Evolutionary conservation across 2,329 filamentous ascomycete genomes (phyloP), one percentile per base, ranked within the genome.

Genomic region (Fusarium nodosum): DNA sequence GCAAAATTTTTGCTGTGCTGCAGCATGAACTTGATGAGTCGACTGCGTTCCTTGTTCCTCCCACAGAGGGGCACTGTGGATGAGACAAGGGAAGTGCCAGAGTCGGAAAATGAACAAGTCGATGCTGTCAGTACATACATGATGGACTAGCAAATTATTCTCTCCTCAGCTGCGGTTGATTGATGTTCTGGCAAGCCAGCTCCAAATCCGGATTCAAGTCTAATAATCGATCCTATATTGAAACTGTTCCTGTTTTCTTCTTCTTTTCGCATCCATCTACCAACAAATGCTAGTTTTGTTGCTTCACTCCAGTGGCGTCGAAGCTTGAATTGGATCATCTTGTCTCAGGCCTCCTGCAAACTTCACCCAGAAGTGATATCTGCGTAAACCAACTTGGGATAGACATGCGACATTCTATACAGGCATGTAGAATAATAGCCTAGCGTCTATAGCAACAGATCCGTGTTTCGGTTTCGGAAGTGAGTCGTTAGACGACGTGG

Each of bases 401-500:
- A 47, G 52, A 45, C 22, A 45, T 53, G 54, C 33, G 48, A 33
- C 20, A 36, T 31, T 26, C 31, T 22, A 55, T 30, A 53, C 39
- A 55, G 39, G 24, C 46, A 41, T 56, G 47, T 28, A 48, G n/a
- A 56, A 36, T 39, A 56, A 36, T 44, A 60, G 20, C 47, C 34
- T 69, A 46, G 48, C 44, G 53, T 57, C n/a, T 26, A 24, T 53
- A 38, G 28, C 36, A 47, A 66, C 47, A 55, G 34, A 57, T 30
- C 31, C 34, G 54, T 66, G 56, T 62, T 69, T 68, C 51, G 50
- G 66, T 62, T 68, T 66, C 26, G 54, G 66, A 64, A 63, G 54
- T 59, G 51, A 59, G 57, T 67, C 44, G 42, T 53, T 41, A 58
- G 68, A 61, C 69, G 66, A 74, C 71, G 64, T 73, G 71, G 71